Evolutionary conservation across 1,284 basidiomycete species (phyloP).

Genomic region (Irpex sp.): DNA sequence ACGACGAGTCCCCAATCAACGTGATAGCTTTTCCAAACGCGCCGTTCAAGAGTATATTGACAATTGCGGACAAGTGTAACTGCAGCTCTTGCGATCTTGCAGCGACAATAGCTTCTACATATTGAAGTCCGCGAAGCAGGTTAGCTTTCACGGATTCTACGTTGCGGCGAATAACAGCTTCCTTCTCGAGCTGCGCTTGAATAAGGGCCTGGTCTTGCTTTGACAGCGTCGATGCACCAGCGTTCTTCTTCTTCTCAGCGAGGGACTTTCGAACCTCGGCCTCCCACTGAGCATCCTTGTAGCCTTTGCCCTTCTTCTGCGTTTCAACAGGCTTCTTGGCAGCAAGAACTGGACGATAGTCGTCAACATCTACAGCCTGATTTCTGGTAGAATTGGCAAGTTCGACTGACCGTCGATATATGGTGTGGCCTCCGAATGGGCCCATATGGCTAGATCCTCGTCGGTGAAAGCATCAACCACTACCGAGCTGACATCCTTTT

Average conservation of each 20-base stretch:
- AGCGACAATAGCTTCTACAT: conserved; percentile 62
- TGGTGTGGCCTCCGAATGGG: conserved; percentile 73
- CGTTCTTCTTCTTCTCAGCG: conserved; percentile 67
- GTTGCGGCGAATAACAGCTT: conserved; percentile 59
- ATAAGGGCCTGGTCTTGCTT: conserved; percentile 84
- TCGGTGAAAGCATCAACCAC: conserved; percentile 63
- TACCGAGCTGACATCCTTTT: conserved; percentile 56
- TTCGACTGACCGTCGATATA: conserved; percentile 70
- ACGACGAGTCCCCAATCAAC: conserved; percentile 60
- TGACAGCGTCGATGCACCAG: conserved; percentile 53
- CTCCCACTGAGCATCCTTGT: conserved; percentile 91
- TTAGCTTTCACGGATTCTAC: conserved; percentile 53
- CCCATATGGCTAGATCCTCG: conserved; percentile 81
- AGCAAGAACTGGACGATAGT: conserved; percentile 52
- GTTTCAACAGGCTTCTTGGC: conserved; percentile 50
- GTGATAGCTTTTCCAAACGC: conserved; percentile 49
- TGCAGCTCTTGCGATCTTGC: conserved; percentile 59
- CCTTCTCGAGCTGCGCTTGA: conserved; percentile 77
- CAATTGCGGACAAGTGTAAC: conserved; percentile 53
- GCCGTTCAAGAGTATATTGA: conserved; percentile 61
- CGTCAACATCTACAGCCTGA: conserved; percentile 2
- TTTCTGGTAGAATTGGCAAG: background rate
- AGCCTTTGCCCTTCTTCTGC: conserved; percentile 78
- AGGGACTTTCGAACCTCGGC: conserved; percentile 85
- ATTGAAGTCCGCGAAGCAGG: conserved; percentile 64